Conservation (phyloP, 23 red algal genomes). For the Agarophyton chilense region DNA sequence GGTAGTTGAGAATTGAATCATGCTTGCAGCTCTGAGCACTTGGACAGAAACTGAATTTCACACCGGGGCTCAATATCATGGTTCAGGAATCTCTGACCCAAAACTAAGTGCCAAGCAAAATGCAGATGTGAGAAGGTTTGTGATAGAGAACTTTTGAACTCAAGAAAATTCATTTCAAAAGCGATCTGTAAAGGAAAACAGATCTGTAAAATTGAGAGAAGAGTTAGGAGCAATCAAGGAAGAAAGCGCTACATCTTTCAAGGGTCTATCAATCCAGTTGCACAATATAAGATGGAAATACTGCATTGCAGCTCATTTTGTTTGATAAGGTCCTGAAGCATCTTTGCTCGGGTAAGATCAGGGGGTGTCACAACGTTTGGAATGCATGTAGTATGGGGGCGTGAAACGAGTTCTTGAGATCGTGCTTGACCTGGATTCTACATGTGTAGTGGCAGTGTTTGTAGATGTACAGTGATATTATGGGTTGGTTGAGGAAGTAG, state of each 20-base stretch:
- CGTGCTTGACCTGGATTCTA: background rate
- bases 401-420: background rate
- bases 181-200: background rate
- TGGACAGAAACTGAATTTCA: background rate
- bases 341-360: background rate
- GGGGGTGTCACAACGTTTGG: background rate
- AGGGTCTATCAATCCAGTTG: background rate
- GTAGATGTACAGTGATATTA: background rate
- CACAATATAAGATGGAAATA: background rate
- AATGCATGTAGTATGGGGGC: background rate
- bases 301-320: conserved; percentile 9
- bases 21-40: too few species aligned
- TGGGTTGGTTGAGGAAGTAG: background rate
- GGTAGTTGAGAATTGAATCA: background rate
- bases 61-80: background rate
- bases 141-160: background rate
- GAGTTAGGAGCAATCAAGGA: background rate
- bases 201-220: background rate
- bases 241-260: background rate
- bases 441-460: background rate
- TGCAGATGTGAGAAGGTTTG: background rate
- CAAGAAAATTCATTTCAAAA: background rate
- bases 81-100: background rate
- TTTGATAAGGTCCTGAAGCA: background rate
- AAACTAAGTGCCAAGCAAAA: background rate